These are phyloP conservation scores for Zymoseptoria pseudotritici DNA, from an alignment of 2,329 filamentous ascomycete genomes.

Conservation along the genomic window DNA sequence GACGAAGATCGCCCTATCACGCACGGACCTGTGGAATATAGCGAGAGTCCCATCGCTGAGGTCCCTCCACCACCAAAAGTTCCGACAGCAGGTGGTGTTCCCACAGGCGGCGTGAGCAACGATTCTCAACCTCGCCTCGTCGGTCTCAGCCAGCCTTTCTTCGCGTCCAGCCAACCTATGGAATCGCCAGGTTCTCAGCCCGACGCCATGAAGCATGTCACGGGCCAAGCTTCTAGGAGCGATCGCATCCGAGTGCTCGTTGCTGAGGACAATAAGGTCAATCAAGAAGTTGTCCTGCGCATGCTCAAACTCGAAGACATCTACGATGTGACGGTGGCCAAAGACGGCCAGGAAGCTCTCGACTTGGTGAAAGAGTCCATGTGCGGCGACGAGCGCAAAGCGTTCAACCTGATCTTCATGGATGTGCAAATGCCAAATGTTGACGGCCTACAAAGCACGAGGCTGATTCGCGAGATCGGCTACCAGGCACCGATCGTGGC, in stretches of 20 bases:
- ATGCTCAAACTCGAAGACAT: conserved; percentile 70
- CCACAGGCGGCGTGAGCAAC: conserved; percentile 34
- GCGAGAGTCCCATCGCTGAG: background rate
- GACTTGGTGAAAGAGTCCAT: conserved; percentile 78
- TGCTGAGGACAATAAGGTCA: conserved; percentile 67
- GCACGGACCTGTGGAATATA: background rate
- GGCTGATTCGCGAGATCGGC: conserved; percentile 76
- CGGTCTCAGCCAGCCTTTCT: conserved; percentile 77
- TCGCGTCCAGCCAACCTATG: conserved; percentile 45
- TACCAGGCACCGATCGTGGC: conserved; percentile 86
- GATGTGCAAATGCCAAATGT: conserved; percentile 91
- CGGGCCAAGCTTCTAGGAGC: conserved; percentile 50
- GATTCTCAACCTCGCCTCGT: conserved; percentile 71
- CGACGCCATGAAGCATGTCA: conserved; percentile 57
- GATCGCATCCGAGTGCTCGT: conserved; percentile 73
- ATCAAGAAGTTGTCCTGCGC: conserved; percentile 53
- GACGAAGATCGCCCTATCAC: background rate
- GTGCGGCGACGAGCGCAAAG: conserved; percentile 23
- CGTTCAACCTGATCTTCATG: conserved; percentile 74
- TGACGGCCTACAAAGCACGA: conserved; percentile 79
- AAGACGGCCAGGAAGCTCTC: conserved; percentile 61
- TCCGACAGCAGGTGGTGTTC: conserved; percentile 18
- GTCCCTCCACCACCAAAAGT: conserved; percentile 2
- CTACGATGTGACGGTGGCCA: conserved; percentile 76
- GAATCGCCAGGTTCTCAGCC: conserved; percentile 54